Conservation (phyloP, 2,329 filamentous ascomycete genomes). For the Sclerotinia nivalis region DNA sequence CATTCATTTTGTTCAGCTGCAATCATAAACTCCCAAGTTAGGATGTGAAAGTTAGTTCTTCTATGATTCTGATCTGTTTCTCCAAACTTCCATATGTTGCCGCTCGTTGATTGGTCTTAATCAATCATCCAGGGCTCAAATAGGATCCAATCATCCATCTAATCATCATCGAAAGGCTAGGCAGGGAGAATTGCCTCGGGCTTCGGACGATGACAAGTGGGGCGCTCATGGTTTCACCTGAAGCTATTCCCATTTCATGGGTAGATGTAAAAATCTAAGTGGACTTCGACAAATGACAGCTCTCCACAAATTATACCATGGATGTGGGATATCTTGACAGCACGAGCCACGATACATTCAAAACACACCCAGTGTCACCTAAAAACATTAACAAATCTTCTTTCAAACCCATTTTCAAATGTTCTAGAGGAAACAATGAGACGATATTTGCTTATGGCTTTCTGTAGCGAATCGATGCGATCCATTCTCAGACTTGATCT, state of each 20-base stretch:
- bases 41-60: neutral
- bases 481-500: neutral
- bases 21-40: neutral
- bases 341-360: conserved; percentile 9
- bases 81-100: neutral
- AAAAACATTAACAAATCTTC: conserved; percentile 9
- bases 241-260: conserved; percentile 24
- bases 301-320: conserved; percentile 13
- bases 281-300: conserved; percentile 7
- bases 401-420: neutral
- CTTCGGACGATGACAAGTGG: conserved; percentile 4
- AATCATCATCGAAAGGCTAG: neutral
- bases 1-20: neutral
- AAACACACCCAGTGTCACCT: neutral
- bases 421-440: conserved; percentile 1
- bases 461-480: neutral
- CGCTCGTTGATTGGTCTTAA: neutral
- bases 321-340: neutral
- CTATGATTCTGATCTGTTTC: neutral
- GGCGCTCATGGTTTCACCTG: neutral
- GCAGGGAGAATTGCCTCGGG: neutral
- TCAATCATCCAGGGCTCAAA: neutral
- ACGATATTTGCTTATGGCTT: neutral
- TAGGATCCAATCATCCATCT: conserved; percentile 4
- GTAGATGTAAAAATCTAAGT: conserved; percentile 12